These are phyloP conservation scores for Eimeria sp. DNA, from an alignment of 169 alveolate genomes.

Conservation along the genomic window DNA sequence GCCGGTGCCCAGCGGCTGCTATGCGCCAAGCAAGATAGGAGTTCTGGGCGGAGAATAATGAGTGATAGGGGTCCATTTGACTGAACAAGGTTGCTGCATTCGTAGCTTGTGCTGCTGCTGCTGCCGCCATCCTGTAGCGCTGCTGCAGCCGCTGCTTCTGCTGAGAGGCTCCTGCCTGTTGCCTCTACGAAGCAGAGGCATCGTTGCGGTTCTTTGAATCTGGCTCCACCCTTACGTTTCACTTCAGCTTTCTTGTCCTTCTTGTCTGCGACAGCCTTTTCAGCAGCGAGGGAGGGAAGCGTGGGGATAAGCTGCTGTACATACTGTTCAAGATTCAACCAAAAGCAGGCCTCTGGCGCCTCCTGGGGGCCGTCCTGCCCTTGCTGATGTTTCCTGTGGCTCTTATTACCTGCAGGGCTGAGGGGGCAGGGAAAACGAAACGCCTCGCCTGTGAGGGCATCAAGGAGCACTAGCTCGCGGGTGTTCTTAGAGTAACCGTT, in stretches of 20 bases:
- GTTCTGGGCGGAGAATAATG: slow-evolving; percentile 26
- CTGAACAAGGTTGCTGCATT: neutral
- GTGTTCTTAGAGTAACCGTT: neutral
- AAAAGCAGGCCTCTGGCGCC: slow-evolving; percentile 13
- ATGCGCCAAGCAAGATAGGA: slow-evolving; percentile 19
- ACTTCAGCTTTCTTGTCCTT: neutral
- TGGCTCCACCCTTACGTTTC: neutral
- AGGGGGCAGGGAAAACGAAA: slow-evolving; percentile 9
- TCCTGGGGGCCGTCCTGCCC: neutral
- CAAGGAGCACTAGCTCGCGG: slow-evolving; percentile 37
- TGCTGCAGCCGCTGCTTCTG: slow-evolving; percentile 57
- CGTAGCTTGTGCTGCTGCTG: neutral
- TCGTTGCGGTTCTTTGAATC: neutral
- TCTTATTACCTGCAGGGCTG: neutral
- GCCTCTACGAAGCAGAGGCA: slow-evolving; percentile 65
- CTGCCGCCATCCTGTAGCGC: neutral
- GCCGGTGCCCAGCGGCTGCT: neutral
- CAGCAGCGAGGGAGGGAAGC: slow-evolving; percentile 30
- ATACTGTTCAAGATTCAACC: slow-evolving; percentile 19
- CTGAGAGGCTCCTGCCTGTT: slow-evolving; percentile 59
- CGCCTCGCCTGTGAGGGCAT: slow-evolving; percentile 61
- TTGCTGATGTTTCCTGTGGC: too few species aligned
- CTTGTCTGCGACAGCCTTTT: neutral
- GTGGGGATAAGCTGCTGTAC: slow-evolving; percentile 38
- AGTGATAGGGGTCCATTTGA: slow-evolving; percentile 18